Percentiles rank a stretch among this genome's conserved stretches.
Conservation (phyloP, 306 rosid genomes). For the Cucurbita argyrosperma region DNA sequence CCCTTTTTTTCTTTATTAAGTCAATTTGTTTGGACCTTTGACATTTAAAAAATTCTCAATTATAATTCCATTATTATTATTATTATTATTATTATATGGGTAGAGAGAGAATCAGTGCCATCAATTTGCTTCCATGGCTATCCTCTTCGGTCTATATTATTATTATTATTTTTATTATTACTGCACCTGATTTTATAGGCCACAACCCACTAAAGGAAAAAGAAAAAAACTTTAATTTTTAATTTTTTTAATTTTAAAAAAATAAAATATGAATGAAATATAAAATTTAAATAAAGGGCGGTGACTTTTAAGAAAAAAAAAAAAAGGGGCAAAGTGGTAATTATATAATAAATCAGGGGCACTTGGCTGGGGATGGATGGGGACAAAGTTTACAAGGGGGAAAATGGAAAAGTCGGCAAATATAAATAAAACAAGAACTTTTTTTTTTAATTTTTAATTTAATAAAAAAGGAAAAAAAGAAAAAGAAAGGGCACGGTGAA, state of each 20-base stretch:
- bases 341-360: neutral
- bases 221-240: neutral
- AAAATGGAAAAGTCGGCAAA: neutral
- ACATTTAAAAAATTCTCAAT: neutral
- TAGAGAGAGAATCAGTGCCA: neutral
- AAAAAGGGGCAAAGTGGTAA: neutral
- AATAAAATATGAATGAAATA: neutral
- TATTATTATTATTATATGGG: neutral
- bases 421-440: neutral
- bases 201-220: neutral
- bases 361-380: neutral
- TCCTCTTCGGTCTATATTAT: neutral
- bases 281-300: neutral
- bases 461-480: neutral
- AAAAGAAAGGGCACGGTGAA: slow-evolving; percentile 1
- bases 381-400: neutral
- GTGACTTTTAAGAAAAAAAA: neutral
- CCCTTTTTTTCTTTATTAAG: neutral
- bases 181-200: neutral
- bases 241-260: no score
- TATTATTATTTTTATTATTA: neutral
- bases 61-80: neutral
- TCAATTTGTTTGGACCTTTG: neutral
- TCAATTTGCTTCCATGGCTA: neutral
- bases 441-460: no score